Evolutionary conservation across 106 monocot genomes (phyloP).

Genomic region (Dioscorea zingiberensis): DNA sequence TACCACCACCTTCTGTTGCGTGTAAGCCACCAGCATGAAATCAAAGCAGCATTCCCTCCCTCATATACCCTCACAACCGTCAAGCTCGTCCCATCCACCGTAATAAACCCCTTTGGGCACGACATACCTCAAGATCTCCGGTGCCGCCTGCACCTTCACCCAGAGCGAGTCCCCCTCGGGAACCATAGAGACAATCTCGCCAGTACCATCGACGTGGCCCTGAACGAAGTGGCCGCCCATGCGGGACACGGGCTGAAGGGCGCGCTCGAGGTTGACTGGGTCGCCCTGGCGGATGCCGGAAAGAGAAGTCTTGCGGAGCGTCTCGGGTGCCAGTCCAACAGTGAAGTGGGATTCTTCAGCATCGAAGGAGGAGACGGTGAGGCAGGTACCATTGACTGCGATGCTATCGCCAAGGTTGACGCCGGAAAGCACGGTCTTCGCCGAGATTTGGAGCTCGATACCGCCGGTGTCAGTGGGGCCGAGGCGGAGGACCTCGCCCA

Average conservation of each 20-base stretch:
- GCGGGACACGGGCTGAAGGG: slow-evolving; percentile 56
- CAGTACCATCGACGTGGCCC: slow-evolving; percentile 89
- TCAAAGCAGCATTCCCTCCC: slow-evolving; percentile 74
- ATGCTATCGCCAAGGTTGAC: slow-evolving; percentile 83
- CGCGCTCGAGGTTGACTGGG: slow-evolving; percentile 79
- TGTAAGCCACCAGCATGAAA: slow-evolving; percentile 93
- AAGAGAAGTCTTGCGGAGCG: slow-evolving; percentile 70
- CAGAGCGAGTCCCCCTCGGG: slow-evolving; percentile 83
- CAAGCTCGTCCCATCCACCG: slow-evolving; percentile 86
- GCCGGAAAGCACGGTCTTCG: slow-evolving; percentile 47
- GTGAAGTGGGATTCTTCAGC: slow-evolving; percentile 31
- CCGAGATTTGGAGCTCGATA: slow-evolving; percentile 54
- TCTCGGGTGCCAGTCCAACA: slow-evolving; percentile 89
- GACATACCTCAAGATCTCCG: slow-evolving; percentile 53
- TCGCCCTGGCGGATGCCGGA: slow-evolving; percentile 36
- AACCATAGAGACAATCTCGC: slow-evolving; percentile 57
- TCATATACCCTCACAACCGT: slow-evolving; percentile 86
- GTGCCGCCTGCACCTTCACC: slow-evolving; percentile 62
- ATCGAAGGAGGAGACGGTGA: slow-evolving; percentile 73
- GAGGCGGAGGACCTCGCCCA: slow-evolving; percentile 51
- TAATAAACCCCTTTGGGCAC: slow-evolving; percentile 89
- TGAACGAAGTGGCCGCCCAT: slow-evolving; percentile 99
- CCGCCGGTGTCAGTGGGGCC: slow-evolving; percentile 40
- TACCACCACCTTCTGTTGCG: slow-evolving; percentile 86
- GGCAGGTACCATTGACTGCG: slow-evolving; percentile 85